Evolutionary conservation across 2,329 filamentous ascomycete genomes (phyloP), one percentile per base, ranked within the genome.

Genomic region (Aspergillus pseudoterreus): DNA sequence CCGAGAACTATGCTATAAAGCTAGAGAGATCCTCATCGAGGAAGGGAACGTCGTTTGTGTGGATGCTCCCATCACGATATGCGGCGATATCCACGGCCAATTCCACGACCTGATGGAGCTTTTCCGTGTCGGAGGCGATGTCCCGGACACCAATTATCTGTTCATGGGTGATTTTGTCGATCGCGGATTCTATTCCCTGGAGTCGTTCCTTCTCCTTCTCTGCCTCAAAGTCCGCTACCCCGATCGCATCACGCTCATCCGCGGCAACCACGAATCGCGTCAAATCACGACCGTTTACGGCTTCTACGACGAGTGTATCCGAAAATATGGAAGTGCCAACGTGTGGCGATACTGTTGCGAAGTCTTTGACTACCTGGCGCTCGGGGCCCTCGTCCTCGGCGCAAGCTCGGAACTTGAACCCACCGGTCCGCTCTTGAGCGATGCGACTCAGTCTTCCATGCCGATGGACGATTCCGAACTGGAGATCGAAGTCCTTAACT

Each of bases 161-260:
- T 96, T 96, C 75, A 96, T 96, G 90, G 92, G 92, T 69, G 92
- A 99, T 73, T 99, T 96, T 64, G 92, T 99, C 68, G 92, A 99
- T 72, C 89, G 92, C 58, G 92, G 92, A 52, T 99, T 96, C 80
- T 99, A 97, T 77, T 96, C 90, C 2, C 85, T 99, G 62, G 92
- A 99, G 75, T 94, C 92, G 4, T 96, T 99, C 69, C 85, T 96
- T 55, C 88, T 99, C 50, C 85, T 99, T 10, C 83, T 99, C 48
- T 96, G 91, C 68, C 84, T 97, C 63, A 97, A 97, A 80, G 92
- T 97, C 55, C 88, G 92, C 69, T 97, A 97, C 69, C 94, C 92
- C 48, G 91, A 97, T 72, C 90, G 94, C 61, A 96, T 97, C 77
- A 97, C 94, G 4, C 82, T 97, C 39, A 96, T 97, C 65, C 83